These are phyloP conservation scores for Talaromyces piceae DNA, from an alignment of 2,329 filamentous ascomycete species.

Conservation along the genomic window DNA sequence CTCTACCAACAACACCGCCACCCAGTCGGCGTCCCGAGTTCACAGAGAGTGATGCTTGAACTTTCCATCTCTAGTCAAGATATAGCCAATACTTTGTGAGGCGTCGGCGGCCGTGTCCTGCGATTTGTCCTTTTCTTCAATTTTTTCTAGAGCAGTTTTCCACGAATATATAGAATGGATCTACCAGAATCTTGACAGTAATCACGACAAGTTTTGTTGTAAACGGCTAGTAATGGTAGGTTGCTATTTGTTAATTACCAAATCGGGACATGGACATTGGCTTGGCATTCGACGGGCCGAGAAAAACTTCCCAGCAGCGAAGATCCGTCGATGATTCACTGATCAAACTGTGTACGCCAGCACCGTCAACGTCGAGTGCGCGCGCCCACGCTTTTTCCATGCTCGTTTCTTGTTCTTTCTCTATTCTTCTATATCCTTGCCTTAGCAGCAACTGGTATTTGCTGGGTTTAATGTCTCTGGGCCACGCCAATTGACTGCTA, in stretches of 20 bases:
- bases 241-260: no score
- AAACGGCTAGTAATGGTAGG: not conserved
- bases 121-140: no score
- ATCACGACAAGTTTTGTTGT: not conserved
- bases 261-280: not conserved
- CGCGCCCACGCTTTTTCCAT: not conserved
- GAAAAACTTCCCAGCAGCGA: not conserved
- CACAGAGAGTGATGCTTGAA: not conserved
- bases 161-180: not conserved
- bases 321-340: no score
- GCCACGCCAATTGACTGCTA: not conserved
- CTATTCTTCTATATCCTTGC: not conserved
- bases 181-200: not conserved
- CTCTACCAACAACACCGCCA: slow-evolving; percentile 5
- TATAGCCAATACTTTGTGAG: no score
- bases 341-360: no score
- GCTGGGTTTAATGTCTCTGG: not conserved
- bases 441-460: not conserved
- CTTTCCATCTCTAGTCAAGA: no score
- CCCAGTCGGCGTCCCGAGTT: slow-evolving; percentile 1
- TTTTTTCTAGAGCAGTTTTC: not conserved
- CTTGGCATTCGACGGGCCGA: not conserved
- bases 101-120: no score
- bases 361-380: not conserved
- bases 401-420: not conserved